A percentile compares a stretch with the other conserved stretches of the same genome.
These are phyloP conservation scores for Scedosporium boydii DNA, from an alignment of 2,329 filamentous ascomycete species.

Conservation along the genomic window DNA sequence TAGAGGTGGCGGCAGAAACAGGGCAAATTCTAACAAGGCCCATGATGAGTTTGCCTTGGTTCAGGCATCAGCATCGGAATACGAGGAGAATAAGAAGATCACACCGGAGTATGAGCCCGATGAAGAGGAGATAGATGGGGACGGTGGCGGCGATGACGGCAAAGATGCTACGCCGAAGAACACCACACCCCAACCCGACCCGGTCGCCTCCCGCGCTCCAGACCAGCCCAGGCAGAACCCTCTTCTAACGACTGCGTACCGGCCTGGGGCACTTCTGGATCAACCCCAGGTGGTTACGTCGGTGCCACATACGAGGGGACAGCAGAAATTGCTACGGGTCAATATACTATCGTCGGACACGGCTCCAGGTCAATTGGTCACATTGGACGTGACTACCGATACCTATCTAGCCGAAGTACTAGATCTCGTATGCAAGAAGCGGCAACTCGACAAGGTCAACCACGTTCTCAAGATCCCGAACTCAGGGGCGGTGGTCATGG, in stretches of 20 bases:
- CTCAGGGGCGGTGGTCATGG: conserved; percentile 63
- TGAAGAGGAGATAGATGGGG: conserved; percentile 27
- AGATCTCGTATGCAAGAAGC: conserved; percentile 66
- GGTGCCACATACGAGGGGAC: conserved; percentile 43
- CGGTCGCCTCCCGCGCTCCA: conserved; percentile 8
- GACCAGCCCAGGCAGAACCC: conserved; percentile 41
- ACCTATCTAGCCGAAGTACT: conserved; percentile 77
- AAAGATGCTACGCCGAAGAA: conserved; percentile 16
- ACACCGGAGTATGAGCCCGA: conserved; percentile 55
- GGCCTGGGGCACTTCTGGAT: conserved; percentile 44
- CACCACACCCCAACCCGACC: conserved; percentile 35
- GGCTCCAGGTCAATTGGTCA: conserved; percentile 63
- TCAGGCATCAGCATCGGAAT: conserved; percentile 58
- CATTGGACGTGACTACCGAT: conserved; percentile 68
- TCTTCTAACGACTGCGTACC: conserved; percentile 51
- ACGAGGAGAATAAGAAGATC: conserved; percentile 56
- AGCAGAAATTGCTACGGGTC: conserved; percentile 61
- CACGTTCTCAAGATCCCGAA: conserved; percentile 71
- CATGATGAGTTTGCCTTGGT: conserved; percentile 79
- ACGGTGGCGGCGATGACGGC: conserved; percentile 19
- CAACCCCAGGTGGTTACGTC: conserved; percentile 39
- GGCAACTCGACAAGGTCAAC: conserved; percentile 68
- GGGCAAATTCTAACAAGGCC: conserved; percentile 59
- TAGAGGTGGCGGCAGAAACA: conserved; percentile 47
- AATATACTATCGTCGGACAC: conserved; percentile 62